phyloP scores from a whole-genome alignment of 2,329 filamentous ascomycete species.

The Claviceps spartinae region DNA sequence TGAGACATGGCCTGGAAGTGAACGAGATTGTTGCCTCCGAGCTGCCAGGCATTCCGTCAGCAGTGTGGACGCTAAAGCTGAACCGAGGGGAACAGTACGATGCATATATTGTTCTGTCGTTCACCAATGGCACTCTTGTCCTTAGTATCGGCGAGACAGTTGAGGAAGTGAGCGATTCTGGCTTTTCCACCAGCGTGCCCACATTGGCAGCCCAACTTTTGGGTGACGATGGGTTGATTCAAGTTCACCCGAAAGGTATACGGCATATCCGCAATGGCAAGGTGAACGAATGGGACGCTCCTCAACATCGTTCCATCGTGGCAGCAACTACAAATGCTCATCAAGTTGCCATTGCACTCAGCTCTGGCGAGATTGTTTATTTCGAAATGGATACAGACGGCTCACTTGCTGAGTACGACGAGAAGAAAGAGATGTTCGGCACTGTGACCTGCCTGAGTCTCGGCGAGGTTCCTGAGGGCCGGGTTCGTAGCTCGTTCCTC shows the following conservation, averaged over 20 bases:
- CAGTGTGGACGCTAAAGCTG: slow-evolving; percentile 91
- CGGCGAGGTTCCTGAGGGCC: slow-evolving; percentile 81
- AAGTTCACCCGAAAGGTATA: slow-evolving; percentile 94
- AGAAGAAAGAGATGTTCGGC: slow-evolving; percentile 87
- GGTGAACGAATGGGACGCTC: slow-evolving; percentile 86
- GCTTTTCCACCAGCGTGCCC: slow-evolving; percentile 76
- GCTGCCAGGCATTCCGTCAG: slow-evolving; percentile 73
- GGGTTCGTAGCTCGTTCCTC: slow-evolving; percentile 77
- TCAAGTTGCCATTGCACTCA: slow-evolving; percentile 86
- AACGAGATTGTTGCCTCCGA: slow-evolving; percentile 93
- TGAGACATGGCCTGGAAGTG: slow-evolving; percentile 87
- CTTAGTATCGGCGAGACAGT: slow-evolving; percentile 94
- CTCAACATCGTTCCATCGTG: slow-evolving; percentile 88
- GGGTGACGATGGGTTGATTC: slow-evolving; percentile 81
- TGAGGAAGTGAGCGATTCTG: slow-evolving; percentile 86
- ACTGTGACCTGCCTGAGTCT: slow-evolving; percentile 92
- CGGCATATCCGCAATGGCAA: slow-evolving; percentile 69
- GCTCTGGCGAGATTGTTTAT: slow-evolving; percentile 92
- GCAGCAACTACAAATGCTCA: slow-evolving; percentile 86
- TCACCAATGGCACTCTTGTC: slow-evolving; percentile 79
- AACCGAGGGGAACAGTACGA: slow-evolving; percentile 73
- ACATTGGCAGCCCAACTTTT: slow-evolving; percentile 90
- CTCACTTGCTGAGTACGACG: slow-evolving; percentile 82
- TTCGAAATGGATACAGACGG: slow-evolving; percentile 95
- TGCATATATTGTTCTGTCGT: slow-evolving; percentile 89